Percentiles rank a stretch among this genome's conserved stretches.
Conservation (phyloP, 1,139 yeast species). For the Candida sp. region DNA sequence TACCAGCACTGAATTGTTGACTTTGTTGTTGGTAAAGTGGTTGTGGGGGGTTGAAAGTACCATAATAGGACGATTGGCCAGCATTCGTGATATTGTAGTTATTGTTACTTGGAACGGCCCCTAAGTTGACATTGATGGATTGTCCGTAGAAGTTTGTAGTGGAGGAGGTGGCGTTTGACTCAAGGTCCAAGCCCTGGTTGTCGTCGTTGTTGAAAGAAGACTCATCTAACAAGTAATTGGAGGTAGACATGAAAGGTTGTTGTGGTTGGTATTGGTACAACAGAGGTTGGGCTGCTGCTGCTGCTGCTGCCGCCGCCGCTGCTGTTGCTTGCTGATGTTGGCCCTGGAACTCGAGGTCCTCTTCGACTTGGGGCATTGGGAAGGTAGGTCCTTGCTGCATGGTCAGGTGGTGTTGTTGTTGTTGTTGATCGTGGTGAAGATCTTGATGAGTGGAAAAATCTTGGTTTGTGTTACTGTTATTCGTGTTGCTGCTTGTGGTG, state of each 20-base stretch:
- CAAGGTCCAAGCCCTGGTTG: background rate
- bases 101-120: constrained; percentile 6
- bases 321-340: background rate
- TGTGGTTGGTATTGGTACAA: constrained; percentile 2
- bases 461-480: background rate
- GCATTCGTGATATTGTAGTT: constrained; percentile 15
- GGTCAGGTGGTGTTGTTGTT: background rate
- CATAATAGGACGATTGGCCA: constrained; percentile 19
- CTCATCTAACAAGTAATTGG: constrained; percentile 13
- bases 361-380: background rate
- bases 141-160: constrained; percentile 2
- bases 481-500: background rate
- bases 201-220: constrained; percentile 7
- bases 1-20: background rate
- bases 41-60: constrained; percentile 5
- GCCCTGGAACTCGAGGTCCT: background rate
- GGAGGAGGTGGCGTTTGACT: background rate
- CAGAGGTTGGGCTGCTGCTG: background rate
- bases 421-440: background rate
- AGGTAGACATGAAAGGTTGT: constrained; percentile 6
- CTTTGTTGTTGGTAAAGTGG: constrained; percentile 4
- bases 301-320: background rate
- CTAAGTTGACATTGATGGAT: constrained; percentile 13
- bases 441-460: background rate
- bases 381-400: background rate